Percentiles rank a stretch among this genome's conserved stretches.
Evolutionary conservation across 371 early-diverging fungal genomes (phyloP).

Genomic region (Syncephalastrum racemosum): DNA sequence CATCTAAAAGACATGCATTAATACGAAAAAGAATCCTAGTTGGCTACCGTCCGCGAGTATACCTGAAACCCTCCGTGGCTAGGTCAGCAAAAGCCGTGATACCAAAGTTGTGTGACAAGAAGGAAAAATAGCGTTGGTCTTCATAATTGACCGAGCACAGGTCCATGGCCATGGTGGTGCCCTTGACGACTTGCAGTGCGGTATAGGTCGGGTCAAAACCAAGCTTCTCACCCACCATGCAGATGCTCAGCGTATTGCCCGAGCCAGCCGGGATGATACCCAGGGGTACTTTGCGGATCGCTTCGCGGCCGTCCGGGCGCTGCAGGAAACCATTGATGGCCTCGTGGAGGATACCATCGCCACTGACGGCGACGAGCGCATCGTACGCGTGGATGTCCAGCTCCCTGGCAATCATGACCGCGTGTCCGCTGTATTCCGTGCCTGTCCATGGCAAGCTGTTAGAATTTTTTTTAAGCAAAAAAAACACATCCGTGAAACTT

Average conservation of each 20-base stretch:
- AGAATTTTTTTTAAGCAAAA: too few species aligned
- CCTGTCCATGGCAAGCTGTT: constrained; percentile 27
- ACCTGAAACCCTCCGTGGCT: constrained; percentile 59
- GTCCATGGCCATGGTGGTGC: constrained; percentile 51
- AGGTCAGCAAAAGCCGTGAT: constrained; percentile 63
- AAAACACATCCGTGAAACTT: constrained; percentile 5
- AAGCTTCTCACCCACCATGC: constrained; percentile 51
- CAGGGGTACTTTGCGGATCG: constrained; percentile 57
- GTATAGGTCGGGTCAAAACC: constrained; percentile 51
- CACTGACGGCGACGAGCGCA: constrained; percentile 69
- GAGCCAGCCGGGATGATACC: constrained; percentile 70
- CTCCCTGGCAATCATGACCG: constrained; percentile 60
- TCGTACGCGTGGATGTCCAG: constrained; percentile 57
- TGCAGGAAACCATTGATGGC: constrained; percentile 73
- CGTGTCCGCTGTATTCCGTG: constrained; percentile 66
- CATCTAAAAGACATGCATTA: constrained; percentile 23
- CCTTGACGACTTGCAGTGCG: constrained; percentile 59
- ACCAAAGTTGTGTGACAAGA: constrained; percentile 64
- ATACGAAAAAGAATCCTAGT: constrained; percentile 2
- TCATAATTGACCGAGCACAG: constrained; percentile 61
- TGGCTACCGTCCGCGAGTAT: neutral
- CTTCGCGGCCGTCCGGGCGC: constrained; percentile 60
- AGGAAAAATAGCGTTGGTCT: constrained; percentile 54
- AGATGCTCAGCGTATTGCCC: constrained; percentile 57
- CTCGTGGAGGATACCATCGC: constrained; percentile 84